A percentile compares a stretch with the other conserved stretches of the same genome.
These are phyloP conservation scores for Prunus fruticosa DNA, from an alignment of 306 rosid species.

Conservation along the genomic window DNA sequence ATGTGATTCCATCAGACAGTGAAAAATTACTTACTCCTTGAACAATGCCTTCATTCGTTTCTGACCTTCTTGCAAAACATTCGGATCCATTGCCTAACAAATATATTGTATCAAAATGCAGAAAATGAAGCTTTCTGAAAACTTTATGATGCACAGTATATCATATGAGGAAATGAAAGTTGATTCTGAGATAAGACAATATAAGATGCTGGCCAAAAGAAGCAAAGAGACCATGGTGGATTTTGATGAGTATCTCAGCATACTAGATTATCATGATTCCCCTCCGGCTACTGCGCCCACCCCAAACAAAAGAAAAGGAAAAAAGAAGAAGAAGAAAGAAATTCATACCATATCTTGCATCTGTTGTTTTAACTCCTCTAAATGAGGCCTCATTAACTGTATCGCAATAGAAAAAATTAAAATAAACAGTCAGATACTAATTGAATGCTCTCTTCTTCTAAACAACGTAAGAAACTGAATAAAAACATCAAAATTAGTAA, in stretches of 20 bases:
- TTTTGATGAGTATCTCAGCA: conserved; percentile 1
- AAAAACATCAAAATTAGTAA: neutral
- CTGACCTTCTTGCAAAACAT: conserved; percentile 8
- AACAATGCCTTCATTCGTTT: conserved; percentile 17
- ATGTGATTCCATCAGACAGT: neutral
- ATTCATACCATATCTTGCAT: conserved; percentile 61
- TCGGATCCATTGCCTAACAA: conserved; percentile 16
- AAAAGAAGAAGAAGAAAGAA: neutral
- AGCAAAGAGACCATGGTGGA: neutral
- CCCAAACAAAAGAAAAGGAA: neutral
- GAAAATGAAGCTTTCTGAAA: neutral
- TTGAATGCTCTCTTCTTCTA: neutral
- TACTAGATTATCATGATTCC: neutral
- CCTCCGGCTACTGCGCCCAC: neutral
- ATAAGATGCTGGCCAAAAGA: neutral
- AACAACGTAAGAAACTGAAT: neutral
- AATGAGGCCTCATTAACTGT: conserved; percentile 72
- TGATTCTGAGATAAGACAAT: neutral
- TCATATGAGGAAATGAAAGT: neutral
- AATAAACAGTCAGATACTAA: neutral
- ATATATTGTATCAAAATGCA: neutral
- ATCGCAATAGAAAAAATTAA: conserved; percentile 4
- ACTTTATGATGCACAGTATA: neutral
- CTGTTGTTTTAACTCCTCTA: conserved; percentile 57
- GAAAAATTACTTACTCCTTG: conserved; percentile 3